These are phyloP conservation scores for Colletotrichum sp. DNA, from an alignment of 2,329 filamentous ascomycete species.

Conservation along the genomic window DNA sequence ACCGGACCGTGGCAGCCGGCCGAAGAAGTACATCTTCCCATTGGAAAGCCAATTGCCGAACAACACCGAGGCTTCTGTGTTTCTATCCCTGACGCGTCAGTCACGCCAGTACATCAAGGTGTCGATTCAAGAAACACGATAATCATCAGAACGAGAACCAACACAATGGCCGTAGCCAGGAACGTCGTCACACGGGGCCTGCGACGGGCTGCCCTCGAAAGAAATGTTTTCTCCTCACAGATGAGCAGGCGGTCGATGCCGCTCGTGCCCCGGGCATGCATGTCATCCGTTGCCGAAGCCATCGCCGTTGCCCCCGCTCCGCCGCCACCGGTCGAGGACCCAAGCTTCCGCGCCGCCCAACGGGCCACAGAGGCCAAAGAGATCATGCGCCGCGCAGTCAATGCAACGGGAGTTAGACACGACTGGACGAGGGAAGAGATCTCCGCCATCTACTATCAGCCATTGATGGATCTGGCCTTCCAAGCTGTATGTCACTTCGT, in stretches of 20 bases:
- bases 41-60: neutral
- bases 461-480: constrained; percentile 79
- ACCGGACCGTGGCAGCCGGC: neutral
- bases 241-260: neutral
- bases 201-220: neutral
- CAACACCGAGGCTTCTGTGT: neutral
- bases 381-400: constrained; percentile 58
- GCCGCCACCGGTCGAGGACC: neutral
- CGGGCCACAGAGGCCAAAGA: constrained; percentile 19
- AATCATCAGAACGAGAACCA: neutral
- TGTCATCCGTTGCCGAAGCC: constrained; percentile 14
- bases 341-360: neutral
- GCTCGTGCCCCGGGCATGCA: neutral
- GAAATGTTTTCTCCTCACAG: neutral
- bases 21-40: neutral
- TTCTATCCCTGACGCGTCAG: neutral
- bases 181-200: neutral
- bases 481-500: constrained; percentile 63
- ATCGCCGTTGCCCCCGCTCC: constrained; percentile 9
- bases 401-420: constrained; percentile 66
- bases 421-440: constrained; percentile 87
- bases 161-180: neutral
- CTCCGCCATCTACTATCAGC: constrained; percentile 79
- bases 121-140: neutral
- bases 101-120: neutral